Evolutionary conservation across 1,284 basidiomycete genomes (phyloP).

Genomic region (Sparassis latifolia): DNA sequence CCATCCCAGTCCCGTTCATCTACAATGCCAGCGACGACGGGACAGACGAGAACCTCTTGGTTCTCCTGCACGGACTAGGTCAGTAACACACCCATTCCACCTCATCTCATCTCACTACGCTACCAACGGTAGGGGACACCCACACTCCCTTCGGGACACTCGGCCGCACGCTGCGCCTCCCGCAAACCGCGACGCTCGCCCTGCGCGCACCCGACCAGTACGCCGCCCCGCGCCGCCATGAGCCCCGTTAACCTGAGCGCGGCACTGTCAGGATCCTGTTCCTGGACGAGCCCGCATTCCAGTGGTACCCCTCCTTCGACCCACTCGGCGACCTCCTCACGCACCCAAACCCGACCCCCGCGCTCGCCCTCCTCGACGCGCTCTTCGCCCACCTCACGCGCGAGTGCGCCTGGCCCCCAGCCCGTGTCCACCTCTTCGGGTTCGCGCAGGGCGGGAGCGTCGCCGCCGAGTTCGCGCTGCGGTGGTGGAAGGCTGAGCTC

Average conservation of each 20-base stretch:
- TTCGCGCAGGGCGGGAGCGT: constrained; percentile 87
- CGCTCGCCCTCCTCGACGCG: constrained; percentile 47
- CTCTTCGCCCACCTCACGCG: constrained; percentile 53
- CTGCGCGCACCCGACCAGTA: constrained; percentile 76
- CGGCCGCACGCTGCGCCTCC: constrained; percentile 69
- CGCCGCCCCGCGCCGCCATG: constrained; percentile 16
- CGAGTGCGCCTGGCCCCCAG: constrained; percentile 59
- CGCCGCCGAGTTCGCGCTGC: constrained; percentile 60
- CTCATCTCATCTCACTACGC: neutral
- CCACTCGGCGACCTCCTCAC: constrained; percentile 66
- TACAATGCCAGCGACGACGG: constrained; percentile 73
- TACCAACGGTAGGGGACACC: constrained; percentile 61
- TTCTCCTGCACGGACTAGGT: constrained; percentile 88
- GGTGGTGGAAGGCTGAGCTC: constrained; percentile 39
- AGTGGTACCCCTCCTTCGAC: constrained; percentile 88
- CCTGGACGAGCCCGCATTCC: constrained; percentile 73
- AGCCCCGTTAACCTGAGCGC: neutral
- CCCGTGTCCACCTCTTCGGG: constrained; percentile 80
- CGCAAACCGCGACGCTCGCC: constrained; percentile 80
- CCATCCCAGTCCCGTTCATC: constrained; percentile 49
- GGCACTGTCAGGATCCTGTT: constrained; percentile 59
- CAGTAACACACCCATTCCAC: constrained; percentile 16
- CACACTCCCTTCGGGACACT: constrained; percentile 72
- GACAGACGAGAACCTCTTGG: constrained; percentile 80
- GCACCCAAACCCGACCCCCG: constrained; percentile 66